A percentile compares a stretch with the other conserved stretches of the same genome.
phyloP scores from a whole-genome alignment of 306 rosid species.

The Crotalaria pallida region DNA sequence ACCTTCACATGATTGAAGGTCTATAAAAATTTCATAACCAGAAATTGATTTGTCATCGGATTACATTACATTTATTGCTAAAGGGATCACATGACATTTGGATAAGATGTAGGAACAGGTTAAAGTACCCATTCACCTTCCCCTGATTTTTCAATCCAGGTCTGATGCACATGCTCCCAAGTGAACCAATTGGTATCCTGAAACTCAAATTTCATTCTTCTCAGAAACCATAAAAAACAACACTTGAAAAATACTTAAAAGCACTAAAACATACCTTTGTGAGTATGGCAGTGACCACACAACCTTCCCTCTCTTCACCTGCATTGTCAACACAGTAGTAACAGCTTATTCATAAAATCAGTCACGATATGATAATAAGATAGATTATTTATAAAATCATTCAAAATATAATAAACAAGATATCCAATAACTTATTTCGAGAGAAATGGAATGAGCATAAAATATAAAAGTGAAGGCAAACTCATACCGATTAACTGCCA shows the following conservation, averaged over 20 bases:
- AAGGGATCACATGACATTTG: constrained; percentile 3
- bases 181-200: constrained; percentile 55
- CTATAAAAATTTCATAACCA: not conserved
- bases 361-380: no score
- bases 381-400: not conserved
- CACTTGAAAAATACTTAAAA: not conserved
- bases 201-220: constrained; percentile 28
- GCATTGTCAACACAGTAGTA: constrained; percentile 4
- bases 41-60: constrained; percentile 6
- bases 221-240: constrained; percentile 8
- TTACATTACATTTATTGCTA: constrained; percentile 33
- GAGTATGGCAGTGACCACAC: constrained; percentile 26
- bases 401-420: not conserved
- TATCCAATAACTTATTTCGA: not conserved
- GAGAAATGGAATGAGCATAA: constrained; percentile 6
- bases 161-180: constrained; percentile 64
- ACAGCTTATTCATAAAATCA: no score
- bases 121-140: constrained; percentile 39
- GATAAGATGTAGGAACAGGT: constrained; percentile 9
- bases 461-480: not conserved
- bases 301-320: constrained; percentile 38
- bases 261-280: constrained; percentile 31
- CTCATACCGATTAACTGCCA: constrained; percentile 67
- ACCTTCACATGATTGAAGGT: constrained; percentile 8
- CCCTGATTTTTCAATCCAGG: constrained; percentile 37